phyloP scores from a whole-genome alignment of 108 stramenopile genomes.

The Skeletonema potamos region DNA sequence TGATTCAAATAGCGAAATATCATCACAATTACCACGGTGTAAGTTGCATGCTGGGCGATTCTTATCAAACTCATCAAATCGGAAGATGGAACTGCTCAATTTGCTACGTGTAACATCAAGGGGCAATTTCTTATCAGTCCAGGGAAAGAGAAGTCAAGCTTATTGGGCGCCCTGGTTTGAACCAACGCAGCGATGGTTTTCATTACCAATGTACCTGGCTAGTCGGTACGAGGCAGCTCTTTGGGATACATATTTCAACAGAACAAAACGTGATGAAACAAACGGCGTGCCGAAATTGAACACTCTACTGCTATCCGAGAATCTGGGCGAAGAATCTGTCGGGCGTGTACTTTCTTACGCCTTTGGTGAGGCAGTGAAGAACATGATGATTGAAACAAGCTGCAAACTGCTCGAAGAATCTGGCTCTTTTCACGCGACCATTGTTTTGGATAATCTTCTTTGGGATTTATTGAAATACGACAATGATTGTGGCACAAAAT shows the following conservation, averaged over 20 bases:
- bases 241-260: slow-evolving; percentile 55
- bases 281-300: neutral
- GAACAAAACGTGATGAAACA: neutral
- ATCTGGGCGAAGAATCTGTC: slow-evolving; percentile 12
- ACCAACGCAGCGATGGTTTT: slow-evolving; percentile 74
- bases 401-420: neutral
- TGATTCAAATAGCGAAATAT: neutral
- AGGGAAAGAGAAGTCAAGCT: neutral
- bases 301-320: neutral
- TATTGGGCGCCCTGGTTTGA: slow-evolving; percentile 61
- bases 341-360: slow-evolving; percentile 14
- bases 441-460: neutral
- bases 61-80: neutral
- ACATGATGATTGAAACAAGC: slow-evolving; percentile 5
- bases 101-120: slow-evolving; percentile 20
- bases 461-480: slow-evolving; percentile 5
- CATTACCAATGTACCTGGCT: slow-evolving; percentile 71
- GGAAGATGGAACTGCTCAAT: slow-evolving; percentile 17
- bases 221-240: slow-evolving; percentile 73
- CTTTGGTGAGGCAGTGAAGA: slow-evolving; percentile 11
- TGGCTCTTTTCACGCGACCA: neutral
- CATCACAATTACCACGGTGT: slow-evolving; percentile 8
- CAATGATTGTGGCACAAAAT: neutral
- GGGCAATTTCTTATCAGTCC: slow-evolving; percentile 26
- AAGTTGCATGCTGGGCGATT: neutral